Conservation (phyloP, 2,329 filamentous ascomycete species). For the Venturia aucupariae region DNA sequence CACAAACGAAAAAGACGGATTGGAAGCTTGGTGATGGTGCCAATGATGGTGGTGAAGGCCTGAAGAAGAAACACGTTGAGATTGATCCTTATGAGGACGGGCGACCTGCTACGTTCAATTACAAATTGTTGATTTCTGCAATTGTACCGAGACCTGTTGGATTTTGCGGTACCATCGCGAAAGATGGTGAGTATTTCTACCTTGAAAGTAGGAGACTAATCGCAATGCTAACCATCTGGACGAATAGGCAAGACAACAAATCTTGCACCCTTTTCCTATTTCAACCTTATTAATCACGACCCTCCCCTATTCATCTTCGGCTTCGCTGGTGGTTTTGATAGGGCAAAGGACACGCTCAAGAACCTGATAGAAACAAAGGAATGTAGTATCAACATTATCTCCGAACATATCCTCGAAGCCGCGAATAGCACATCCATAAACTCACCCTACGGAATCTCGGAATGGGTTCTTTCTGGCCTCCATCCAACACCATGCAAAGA, state of each 20-base stretch:
- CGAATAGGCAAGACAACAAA: conserved; percentile 47
- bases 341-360: conserved; percentile 68
- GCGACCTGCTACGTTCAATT: conserved; percentile 63
- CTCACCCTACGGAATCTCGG: conserved; percentile 63
- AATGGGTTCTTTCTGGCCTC: conserved; percentile 72
- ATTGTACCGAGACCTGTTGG: conserved; percentile 76
- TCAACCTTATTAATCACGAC: conserved; percentile 74
- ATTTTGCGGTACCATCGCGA: conserved; percentile 48
- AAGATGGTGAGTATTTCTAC: conserved; percentile 43
- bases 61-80: conserved; percentile 54
- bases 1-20: conserved; percentile 52
- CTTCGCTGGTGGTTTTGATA: conserved; percentile 46
- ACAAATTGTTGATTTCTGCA: conserved; percentile 81
- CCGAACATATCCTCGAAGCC: conserved; percentile 75
- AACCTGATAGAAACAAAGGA: conserved; percentile 66
- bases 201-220: neutral
- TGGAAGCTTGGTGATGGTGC: conserved; percentile 60
- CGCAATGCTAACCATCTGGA: neutral
- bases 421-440: conserved; percentile 76
- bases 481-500: conserved; percentile 56
- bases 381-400: conserved; percentile 75
- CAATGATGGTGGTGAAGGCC: conserved; percentile 44
- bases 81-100: conserved; percentile 74
- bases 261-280: conserved; percentile 81
- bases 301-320: conserved; percentile 71